These are phyloP conservation scores for Coemansia sp. DNA, from an alignment of 371 early-diverging fungal species.

Conservation along the genomic window DNA sequence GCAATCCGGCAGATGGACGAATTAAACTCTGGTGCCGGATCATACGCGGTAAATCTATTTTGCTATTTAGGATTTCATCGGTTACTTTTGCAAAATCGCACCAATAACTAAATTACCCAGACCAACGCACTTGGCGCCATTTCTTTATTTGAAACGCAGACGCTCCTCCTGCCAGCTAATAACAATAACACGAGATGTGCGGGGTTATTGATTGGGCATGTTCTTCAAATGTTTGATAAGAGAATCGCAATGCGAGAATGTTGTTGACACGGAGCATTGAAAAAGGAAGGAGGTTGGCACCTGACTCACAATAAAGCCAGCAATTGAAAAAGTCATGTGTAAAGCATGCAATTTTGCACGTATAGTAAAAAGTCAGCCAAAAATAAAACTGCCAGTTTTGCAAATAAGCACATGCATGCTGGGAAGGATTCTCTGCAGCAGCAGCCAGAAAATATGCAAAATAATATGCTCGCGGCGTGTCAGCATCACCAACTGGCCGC, in stretches of 20 bases:
- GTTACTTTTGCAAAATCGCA: too few relatives aligned
- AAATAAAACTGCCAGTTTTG: not conserved
- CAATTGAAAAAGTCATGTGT: not conserved
- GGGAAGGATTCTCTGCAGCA: too few relatives aligned
- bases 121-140: not conserved
- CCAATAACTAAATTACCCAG: not conserved
- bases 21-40: not conserved
- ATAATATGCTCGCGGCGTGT: too few relatives aligned
- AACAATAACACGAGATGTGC: too few relatives aligned
- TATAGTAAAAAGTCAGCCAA: not conserved
- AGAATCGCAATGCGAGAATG: not conserved
- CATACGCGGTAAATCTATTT: not conserved
- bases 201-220: too few relatives aligned
- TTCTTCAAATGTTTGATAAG: too few relatives aligned
- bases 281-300: not conserved
- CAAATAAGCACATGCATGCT: not conserved
- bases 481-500: too few relatives aligned
- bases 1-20: not conserved
- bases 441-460: too few relatives aligned
- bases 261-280: not conserved
- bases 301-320: not conserved
- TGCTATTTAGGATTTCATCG: not conserved
- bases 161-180: too few relatives aligned
- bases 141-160: conserved; percentile 1
- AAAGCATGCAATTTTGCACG: not conserved